Base-by-base conservation (phyloP, 345 rosid species). In the Citrus cavaleriei region DNA sequence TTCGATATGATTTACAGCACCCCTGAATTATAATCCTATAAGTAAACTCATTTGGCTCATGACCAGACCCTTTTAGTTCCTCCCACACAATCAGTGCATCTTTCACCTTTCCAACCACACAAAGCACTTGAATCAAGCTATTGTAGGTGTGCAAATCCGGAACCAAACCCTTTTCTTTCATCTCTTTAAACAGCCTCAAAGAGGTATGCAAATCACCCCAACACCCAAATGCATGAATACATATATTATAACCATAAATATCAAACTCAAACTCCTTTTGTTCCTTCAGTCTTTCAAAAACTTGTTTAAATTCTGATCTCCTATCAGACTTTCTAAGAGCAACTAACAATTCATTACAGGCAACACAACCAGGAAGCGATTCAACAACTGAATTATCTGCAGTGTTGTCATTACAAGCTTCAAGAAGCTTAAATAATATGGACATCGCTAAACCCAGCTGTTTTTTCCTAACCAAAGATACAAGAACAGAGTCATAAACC, bases 61-160 rank as follows among this genome's bases (percentile, higher is more conserved):
- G 95, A 28, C 95, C 97, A 64, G 97, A 95, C 24, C 77, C 89
- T 84, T 89, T 94, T 79, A 95, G 76, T 74, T 93, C 99, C 60
- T 93, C 94, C 83, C 85, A 92, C 32, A 91, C 95, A 30, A 78
- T 72, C 80, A 93, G 66, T 2, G 95, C 97, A 77, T 95, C 98
- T 71, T 86, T 91, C 42, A 85, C 93, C 85, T 90, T 95, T 40
- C 98, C 97, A 10, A 75, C 83, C 73, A 87, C 84, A 84, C 97
- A 91, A 71, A 95, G 79, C 32, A 89, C 92, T 51, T 85, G 91
- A 77, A 95, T 91, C 82, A 95, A 80, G 84, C 92, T 92, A 78
- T 95, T 95, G 76, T 91, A 95, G n/a, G 97, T 95, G 84, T 97
- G 89, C 82, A 93, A 83, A 82, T 93, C 97, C 64, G 98, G 95